Evolutionary conservation across 1,139 yeast genomes (phyloP).

Genomic region (Blastobotrys capitulatus): DNA sequence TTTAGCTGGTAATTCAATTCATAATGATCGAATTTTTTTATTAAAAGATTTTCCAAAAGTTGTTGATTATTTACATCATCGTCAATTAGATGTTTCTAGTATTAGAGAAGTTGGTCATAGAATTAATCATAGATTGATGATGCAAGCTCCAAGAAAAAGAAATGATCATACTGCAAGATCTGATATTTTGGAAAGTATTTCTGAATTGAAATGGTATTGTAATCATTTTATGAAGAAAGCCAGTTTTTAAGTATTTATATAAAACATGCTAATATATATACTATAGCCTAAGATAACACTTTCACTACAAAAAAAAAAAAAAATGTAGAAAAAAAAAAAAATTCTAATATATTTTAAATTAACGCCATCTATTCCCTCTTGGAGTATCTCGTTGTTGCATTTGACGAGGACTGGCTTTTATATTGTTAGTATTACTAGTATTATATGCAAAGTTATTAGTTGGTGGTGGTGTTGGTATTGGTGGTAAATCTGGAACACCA

Average conservation of each 20-base stretch:
- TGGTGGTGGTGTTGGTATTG: constrained; percentile 5
- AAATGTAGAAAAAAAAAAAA: background rate
- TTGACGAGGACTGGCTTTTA: constrained; percentile 17
- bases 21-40: constrained; percentile 87
- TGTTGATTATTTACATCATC: constrained; percentile 58
- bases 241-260: no score
- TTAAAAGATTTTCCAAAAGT: constrained; percentile 75
- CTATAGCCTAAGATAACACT: no score
- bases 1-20: constrained; percentile 87
- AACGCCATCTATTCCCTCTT: constrained; percentile 3
- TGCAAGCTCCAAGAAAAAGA: constrained; percentile 55
- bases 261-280: no score
- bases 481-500: constrained; percentile 16
- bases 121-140: constrained; percentile 62
- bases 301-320: no score
- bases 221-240: no score
- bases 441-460: background rate
- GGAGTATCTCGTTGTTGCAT: constrained; percentile 18
- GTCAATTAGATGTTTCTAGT: constrained; percentile 84
- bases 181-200: constrained; percentile 86
- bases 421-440: background rate
- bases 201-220: constrained; percentile 72
- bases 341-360: background rate
- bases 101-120: constrained; percentile 74
- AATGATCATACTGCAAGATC: constrained; percentile 77